Conservation (phyloP, 2,329 filamentous ascomycete species). For the Clonostachys byssicola region DNA sequence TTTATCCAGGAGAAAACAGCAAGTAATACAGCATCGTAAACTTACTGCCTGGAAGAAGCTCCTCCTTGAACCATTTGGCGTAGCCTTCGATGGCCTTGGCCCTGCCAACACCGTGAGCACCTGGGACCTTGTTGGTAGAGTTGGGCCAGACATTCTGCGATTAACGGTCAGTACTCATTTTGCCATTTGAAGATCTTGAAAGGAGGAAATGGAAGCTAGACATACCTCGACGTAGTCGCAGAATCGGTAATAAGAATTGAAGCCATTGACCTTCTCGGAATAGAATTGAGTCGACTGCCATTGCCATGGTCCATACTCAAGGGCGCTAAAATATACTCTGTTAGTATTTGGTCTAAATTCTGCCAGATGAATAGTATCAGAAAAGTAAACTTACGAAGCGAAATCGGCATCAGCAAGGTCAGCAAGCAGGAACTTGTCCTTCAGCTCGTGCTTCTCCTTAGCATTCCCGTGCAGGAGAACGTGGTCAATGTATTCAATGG, state of each 20-base stretch:
- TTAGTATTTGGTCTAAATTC: not conserved
- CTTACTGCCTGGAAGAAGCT: slow-evolving; percentile 42
- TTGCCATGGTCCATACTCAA: slow-evolving; percentile 12
- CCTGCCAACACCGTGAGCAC: slow-evolving; percentile 41
- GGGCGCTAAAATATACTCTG: slow-evolving; percentile 7
- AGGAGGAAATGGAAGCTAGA: not conserved
- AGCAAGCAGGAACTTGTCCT: slow-evolving; percentile 32
- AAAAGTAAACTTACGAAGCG: slow-evolving; percentile 16
- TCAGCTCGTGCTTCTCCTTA: slow-evolving; percentile 32
- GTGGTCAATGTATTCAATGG: slow-evolving; percentile 41
- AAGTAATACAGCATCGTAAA: slow-evolving; percentile 1
- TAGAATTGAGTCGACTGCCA: slow-evolving; percentile 30
- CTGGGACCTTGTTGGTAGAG: slow-evolving; percentile 5
- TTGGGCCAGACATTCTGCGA: slow-evolving; percentile 10
- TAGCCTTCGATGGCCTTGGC: slow-evolving; percentile 47
- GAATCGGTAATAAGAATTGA: slow-evolving; percentile 27
- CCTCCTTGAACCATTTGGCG: slow-evolving; percentile 43
- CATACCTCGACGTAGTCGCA: slow-evolving; percentile 22
- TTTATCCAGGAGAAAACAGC: not conserved
- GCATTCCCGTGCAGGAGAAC: slow-evolving; percentile 31
- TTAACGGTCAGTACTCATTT: too few relatives aligned
- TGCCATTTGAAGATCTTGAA: not conserved
- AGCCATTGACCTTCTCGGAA: slow-evolving; percentile 12
- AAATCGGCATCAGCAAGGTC: slow-evolving; percentile 42
- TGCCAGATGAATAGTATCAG: not conserved